Base-by-base conservation (phyloP, 768 basidiomycete genomes). In the Chlorophyllum brunneum region DNA sequence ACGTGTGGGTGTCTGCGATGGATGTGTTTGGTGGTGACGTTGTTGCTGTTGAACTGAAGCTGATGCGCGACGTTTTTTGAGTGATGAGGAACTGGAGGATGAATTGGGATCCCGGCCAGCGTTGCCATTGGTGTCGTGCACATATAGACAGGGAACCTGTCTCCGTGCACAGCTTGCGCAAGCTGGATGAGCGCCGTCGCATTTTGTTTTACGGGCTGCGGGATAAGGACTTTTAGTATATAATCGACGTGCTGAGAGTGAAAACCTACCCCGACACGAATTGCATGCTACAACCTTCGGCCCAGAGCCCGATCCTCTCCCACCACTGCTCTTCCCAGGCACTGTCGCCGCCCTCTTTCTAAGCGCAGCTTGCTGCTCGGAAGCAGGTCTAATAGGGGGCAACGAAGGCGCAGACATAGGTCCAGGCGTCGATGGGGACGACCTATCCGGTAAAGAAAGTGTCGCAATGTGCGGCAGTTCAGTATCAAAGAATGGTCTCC, bases 201-300 rank as follows among this genome's bases (percentile, higher is more conserved):
- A 92, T 65, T 89, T 86, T 16, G 90, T 92, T 72, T 92, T 92
- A 54, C 90, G 90, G 30, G 89, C 90, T 91, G 56, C 2, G 34
- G 34, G 16, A 36, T 36, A 16, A 36, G 34, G 13, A 36, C 13
- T 37, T 9, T 24, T 27, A 10, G 26, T 38, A 40, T 44, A 42
- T 24, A 37, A 48, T 42, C 20, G 13, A 20, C 22, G 22, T 37
- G 22, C 36, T n/a, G 10, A 27, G 16, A 2, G 11, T 24, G 24
- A 24, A 43, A 29, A 72, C 82, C 51, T 61, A 91, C 90, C 88
- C 74, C 90, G 80, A 68, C 90, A 92, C 64, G 89, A 89, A 67
- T 92, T 90, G 69, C 90, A 92, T 13, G 90, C 90, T 20, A 92
- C 88, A 10, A 91, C 86, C 63, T 92, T 92, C 40, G 88, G 87